These are phyloP conservation scores for Logfia minima DNA, from an alignment of 129 eudicot species.

Conservation along the genomic window DNA sequence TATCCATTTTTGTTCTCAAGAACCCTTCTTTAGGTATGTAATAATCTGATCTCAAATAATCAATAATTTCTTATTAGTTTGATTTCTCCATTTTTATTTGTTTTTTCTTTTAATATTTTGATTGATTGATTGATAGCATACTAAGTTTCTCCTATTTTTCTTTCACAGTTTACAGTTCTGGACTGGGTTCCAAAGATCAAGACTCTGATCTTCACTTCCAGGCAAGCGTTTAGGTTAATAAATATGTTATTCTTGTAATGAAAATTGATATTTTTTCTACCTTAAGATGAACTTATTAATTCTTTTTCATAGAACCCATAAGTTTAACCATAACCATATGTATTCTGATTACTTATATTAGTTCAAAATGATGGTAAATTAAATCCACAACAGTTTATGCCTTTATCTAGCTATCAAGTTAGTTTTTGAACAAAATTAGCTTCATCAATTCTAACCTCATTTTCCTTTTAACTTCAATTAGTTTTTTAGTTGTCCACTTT, in stretches of 20 bases:
- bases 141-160: neutral
- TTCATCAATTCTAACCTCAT: neutral
- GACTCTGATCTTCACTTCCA: constrained; percentile 33
- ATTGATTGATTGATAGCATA: neutral
- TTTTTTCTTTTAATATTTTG: neutral
- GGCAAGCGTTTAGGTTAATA: constrained; percentile 16
- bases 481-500: too few species aligned
- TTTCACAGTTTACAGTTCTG: constrained; percentile 31
- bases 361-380: neutral
- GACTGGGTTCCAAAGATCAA: constrained; percentile 28
- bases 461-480: neutral
- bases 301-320: neutral
- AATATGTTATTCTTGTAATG: neutral
- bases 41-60: constrained; percentile 4
- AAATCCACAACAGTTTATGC: neutral
- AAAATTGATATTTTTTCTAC: neutral
- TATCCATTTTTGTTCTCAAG: constrained; percentile 24
- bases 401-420: neutral
- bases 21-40: constrained; percentile 35
- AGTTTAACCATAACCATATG: neutral
- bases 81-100: neutral
- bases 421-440: neutral
- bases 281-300: neutral
- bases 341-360: neutral
- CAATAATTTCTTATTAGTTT: neutral